Percentiles rank a stretch among this genome's conserved stretches.
Conservation (phyloP, 768 basidiomycete genomes). For the Arthromyces matolae region DNA sequence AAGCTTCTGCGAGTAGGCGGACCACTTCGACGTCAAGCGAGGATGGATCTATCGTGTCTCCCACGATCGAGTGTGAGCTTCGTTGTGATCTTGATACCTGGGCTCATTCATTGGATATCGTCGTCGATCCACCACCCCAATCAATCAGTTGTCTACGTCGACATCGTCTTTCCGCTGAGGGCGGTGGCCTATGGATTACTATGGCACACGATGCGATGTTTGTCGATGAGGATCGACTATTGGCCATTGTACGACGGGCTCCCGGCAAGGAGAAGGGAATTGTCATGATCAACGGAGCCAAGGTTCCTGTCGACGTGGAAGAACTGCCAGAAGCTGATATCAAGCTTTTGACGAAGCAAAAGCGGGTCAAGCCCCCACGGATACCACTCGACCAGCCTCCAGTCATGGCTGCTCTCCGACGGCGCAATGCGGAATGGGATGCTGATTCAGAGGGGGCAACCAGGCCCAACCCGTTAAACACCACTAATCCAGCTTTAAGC, state of each 20-base stretch:
- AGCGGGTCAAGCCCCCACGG: conserved; percentile 79
- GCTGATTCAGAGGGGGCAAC: conserved; percentile 38
- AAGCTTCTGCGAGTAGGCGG: conserved; percentile 53
- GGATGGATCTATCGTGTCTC: conserved; percentile 30
- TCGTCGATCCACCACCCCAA: conserved; percentile 90
- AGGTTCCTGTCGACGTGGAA: conserved; percentile 81
- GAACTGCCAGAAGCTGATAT: conserved; percentile 85
- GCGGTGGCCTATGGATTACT: conserved; percentile 93
- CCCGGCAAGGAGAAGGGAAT: conserved; percentile 75
- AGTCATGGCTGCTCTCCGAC: conserved; percentile 66
- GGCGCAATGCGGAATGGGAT: conserved; percentile 71
- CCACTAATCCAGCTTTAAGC: conserved; percentile 15
- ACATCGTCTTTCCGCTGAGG: conserved; percentile 80
- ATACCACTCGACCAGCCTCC: conserved; percentile 94
- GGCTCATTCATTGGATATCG: conserved; percentile 78
- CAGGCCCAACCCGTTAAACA: conserved; percentile 16
- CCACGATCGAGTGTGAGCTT: conserved; percentile 81
- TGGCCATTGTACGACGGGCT: conserved; percentile 71
- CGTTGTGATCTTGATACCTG: conserved; percentile 91
- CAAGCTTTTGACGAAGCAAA: conserved; percentile 76
- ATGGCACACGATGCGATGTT: conserved; percentile 82
- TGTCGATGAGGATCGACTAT: conserved; percentile 71
- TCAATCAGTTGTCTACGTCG: conserved; percentile 78
- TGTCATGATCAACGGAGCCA: conserved; percentile 88
- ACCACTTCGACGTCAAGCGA: conserved; percentile 22